Percentiles rank a stretch among this genome's conserved stretches.
These are phyloP conservation scores for Endotrypanum monterogeii DNA, from an alignment of 208 protist species.

Conservation along the genomic window DNA sequence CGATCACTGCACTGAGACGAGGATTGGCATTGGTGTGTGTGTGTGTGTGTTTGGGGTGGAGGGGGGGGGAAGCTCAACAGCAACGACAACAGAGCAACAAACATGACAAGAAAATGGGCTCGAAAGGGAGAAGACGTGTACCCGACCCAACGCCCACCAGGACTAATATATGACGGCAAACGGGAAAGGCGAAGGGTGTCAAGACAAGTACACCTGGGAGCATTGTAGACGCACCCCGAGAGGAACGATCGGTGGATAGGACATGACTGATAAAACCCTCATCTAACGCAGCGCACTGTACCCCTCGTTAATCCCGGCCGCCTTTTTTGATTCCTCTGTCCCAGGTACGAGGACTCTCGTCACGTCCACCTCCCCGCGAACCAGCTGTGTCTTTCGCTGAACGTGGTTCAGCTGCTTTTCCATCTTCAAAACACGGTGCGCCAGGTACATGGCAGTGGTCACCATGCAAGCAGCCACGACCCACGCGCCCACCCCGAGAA, in stretches of 20 bases:
- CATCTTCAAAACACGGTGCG: slow-evolving; percentile 74
- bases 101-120: neutral
- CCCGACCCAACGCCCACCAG: neutral
- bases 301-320: slow-evolving; percentile 37
- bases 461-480: slow-evolving; percentile 53
- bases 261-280: neutral
- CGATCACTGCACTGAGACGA: neutral
- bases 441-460: slow-evolving; percentile 59
- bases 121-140: too few relatives aligned
- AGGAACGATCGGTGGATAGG: neutral
- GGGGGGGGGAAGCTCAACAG: too few relatives aligned
- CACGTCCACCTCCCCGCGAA: slow-evolving; percentile 71
- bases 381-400: slow-evolving; percentile 63
- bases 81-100: neutral
- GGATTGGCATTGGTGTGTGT: too few relatives aligned
- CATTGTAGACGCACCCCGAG: neutral
- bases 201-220: neutral
- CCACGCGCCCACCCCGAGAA: slow-evolving; percentile 63
- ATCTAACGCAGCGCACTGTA: slow-evolving; percentile 33
- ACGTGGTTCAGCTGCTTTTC: slow-evolving; percentile 61
- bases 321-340: slow-evolving; percentile 52
- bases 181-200: neutral
- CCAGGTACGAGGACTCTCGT: slow-evolving; percentile 56
- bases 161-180: neutral
- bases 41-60: too few relatives aligned